These are phyloP conservation scores for Hypericum androsaemum DNA, from an alignment of 345 rosid species.

Conservation along the genomic window DNA sequence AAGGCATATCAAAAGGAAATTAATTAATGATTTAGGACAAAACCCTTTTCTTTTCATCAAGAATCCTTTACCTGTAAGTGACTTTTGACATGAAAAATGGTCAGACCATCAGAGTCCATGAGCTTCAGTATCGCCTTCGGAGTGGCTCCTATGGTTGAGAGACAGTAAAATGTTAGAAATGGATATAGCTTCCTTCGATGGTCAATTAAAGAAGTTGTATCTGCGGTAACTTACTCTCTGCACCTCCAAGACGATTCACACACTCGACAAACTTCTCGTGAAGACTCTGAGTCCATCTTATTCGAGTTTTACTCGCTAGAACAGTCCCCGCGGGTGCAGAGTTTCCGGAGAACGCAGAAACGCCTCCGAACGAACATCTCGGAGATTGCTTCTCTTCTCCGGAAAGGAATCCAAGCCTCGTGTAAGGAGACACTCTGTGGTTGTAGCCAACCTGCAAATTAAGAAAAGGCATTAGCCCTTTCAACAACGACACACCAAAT, in stretches of 20 bases:
- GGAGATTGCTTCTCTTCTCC: conserved; percentile 29
- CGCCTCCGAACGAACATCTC: conserved; percentile 14
- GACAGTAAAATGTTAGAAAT: neutral
- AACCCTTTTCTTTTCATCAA: too few species aligned
- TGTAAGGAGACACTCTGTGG: conserved; percentile 19
- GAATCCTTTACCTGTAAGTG: conserved; percentile 59
- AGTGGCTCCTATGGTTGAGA: conserved; percentile 51
- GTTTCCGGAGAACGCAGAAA: conserved; percentile 6
- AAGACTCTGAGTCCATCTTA: conserved; percentile 87
- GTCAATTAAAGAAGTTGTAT: neutral
- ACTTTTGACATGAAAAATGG: conserved; percentile 95
- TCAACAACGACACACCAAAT: too few species aligned
- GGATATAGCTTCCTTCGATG: neutral
- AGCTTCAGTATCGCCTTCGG: conserved; percentile 87
- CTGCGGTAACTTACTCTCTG: conserved; percentile 41
- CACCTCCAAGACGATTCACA: conserved; percentile 76
- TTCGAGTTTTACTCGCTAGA: conserved; percentile 40
- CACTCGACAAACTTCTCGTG: conserved; percentile 80
- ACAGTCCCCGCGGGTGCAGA: conserved; percentile 18
- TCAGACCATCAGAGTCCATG: conserved; percentile 80
- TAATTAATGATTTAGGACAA: neutral
- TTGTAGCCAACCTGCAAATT: conserved; percentile 21
- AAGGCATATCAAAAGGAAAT: conserved; percentile 7
- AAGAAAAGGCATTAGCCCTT: too few species aligned
- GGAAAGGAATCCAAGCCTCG: conserved; percentile 21